phyloP scores from a whole-genome alignment of 164 flowering plant species.

The Stephania cephalantha region DNA sequence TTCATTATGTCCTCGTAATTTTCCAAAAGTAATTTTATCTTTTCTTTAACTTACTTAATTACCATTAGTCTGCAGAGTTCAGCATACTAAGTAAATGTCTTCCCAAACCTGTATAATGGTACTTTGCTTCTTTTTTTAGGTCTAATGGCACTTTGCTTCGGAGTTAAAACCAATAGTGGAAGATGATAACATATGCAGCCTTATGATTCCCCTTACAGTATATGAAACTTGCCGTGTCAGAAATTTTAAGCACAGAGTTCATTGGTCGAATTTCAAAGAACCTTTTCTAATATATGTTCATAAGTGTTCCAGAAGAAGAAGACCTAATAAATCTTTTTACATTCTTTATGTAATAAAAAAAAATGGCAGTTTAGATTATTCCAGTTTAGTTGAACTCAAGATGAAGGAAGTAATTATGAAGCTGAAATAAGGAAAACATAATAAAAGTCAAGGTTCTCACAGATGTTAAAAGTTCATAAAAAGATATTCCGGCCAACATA shows the following conservation, averaged over 20 bases:
- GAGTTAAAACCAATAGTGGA: background rate
- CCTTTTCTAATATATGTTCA: background rate
- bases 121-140: background rate
- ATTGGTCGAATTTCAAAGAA: background rate
- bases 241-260: background rate
- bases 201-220: background rate
- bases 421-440: background rate
- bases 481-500: slow-evolving; percentile 23
- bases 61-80: too few species aligned
- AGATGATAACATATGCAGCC: background rate
- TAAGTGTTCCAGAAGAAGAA: background rate
- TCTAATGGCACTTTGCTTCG: background rate
- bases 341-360: background rate
- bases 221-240: background rate
- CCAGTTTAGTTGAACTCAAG: background rate
- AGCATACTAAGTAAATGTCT: too few species aligned
- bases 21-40: too few species aligned
- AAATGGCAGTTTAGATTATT: background rate
- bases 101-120: background rate
- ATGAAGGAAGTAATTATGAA: background rate
- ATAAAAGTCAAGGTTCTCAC: background rate
- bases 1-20: too few species aligned
- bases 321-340: background rate
- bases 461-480: background rate
- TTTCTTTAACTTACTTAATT: too few species aligned